phyloP scores from a whole-genome alignment of 805 yeast genomes.

The Saccharomycopsis sp. region DNA sequence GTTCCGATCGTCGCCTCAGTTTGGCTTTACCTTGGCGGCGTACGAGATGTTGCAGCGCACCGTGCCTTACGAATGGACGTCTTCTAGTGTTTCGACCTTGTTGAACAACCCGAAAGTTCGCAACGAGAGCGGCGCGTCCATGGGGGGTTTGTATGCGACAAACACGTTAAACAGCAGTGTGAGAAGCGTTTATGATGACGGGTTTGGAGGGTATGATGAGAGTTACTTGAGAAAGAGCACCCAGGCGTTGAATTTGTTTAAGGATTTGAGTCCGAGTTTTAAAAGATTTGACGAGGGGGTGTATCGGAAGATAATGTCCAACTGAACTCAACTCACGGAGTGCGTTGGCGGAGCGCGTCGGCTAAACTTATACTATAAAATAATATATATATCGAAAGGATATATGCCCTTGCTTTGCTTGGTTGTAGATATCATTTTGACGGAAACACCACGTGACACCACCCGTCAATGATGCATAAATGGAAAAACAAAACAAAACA shows the following conservation, averaged over 20 bases:
- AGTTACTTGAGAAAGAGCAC: conserved; percentile 45
- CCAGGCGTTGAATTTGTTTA: conserved; percentile 51
- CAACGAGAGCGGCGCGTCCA: conserved; percentile 1
- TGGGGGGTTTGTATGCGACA: conserved; percentile 6
- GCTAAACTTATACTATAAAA: neutral
- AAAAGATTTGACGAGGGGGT: conserved; percentile 44
- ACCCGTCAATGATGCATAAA: neutral
- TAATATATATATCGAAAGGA: neutral
- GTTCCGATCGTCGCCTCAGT: conserved; percentile 92
- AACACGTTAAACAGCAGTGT: conserved; percentile 8
- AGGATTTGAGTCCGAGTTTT: conserved; percentile 55
- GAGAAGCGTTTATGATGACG: conserved; percentile 14
- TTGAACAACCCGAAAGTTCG: neutral
- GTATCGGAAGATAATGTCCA: conserved; percentile 31
- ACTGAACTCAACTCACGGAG: no score
- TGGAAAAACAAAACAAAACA: neutral
- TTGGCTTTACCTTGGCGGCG: conserved; percentile 96
- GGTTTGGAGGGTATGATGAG: conserved; percentile 33
- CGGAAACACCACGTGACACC: neutral
- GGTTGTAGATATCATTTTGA: neutral
- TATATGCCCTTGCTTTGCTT: neutral
- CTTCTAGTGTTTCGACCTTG: neutral
- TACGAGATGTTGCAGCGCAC: conserved; percentile 80
- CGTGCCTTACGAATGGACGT: conserved; percentile 49
- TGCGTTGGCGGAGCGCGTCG: neutral